These are phyloP conservation scores for Kodamaea restingae DNA, from an alignment of 805 yeast species.

Conservation along the genomic window DNA sequence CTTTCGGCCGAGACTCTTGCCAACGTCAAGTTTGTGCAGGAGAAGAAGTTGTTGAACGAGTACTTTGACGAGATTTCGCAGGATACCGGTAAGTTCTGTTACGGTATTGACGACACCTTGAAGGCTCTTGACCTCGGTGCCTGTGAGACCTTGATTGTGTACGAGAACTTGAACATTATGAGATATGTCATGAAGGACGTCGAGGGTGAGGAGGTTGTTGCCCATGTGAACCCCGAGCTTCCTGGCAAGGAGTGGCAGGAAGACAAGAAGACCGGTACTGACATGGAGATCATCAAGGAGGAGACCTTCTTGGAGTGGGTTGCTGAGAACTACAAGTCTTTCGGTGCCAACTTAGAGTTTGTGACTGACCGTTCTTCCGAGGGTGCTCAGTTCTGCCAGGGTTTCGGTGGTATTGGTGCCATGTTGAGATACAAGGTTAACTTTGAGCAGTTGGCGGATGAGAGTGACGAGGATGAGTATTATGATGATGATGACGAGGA, in stretches of 20 bases:
- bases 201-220: slow-evolving; percentile 74
- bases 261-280: slow-evolving; percentile 84
- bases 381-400: slow-evolving; percentile 97
- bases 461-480: slow-evolving; percentile 78
- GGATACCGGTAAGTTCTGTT: slow-evolving; percentile 96
- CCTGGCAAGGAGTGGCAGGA: slow-evolving; percentile 71
- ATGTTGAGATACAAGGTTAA: slow-evolving; percentile 92
- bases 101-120: slow-evolving; percentile 93
- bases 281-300: slow-evolving; percentile 86
- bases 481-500: slow-evolving; percentile 65
- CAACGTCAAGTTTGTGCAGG: slow-evolving; percentile 96
- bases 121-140: slow-evolving; percentile 97
- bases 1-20: slow-evolving; percentile 94
- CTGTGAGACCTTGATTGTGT: slow-evolving; percentile 86
- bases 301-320: slow-evolving; percentile 92
- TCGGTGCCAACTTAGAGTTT: slow-evolving; percentile 94
- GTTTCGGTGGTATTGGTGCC: slow-evolving; percentile 99
- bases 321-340: slow-evolving; percentile 91
- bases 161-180: slow-evolving; percentile 81
- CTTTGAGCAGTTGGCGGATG: slow-evolving; percentile 91
- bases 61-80: slow-evolving; percentile 97
- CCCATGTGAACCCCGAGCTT: slow-evolving; percentile 66
- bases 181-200: slow-evolving; percentile 82
- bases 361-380: slow-evolving; percentile 95
- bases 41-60: slow-evolving; percentile 85